phyloP scores from a whole-genome alignment of 1,139 yeast species.

The Candida sp. region DNA sequence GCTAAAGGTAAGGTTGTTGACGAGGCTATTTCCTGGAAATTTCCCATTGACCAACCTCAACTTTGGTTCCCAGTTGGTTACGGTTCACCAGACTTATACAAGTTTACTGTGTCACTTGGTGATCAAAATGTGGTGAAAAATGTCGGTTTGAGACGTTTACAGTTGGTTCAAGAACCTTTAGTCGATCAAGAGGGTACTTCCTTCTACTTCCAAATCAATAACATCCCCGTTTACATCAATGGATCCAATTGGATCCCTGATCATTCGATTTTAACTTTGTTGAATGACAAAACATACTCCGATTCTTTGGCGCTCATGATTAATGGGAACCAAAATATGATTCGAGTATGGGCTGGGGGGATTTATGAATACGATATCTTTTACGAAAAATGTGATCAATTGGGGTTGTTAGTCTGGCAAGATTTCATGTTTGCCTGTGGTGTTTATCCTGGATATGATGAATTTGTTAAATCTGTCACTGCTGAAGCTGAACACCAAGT shows the following conservation, averaged over 20 bases:
- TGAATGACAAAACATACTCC: constrained; percentile 27
- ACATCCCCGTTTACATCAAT: constrained; percentile 28
- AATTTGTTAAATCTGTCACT: constrained; percentile 24
- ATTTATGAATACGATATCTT: constrained; percentile 38
- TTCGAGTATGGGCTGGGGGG: constrained; percentile 54
- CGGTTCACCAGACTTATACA: constrained; percentile 34
- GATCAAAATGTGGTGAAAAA: constrained; percentile 7
- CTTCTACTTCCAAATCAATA: constrained; percentile 40
- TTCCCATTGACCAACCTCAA: constrained; percentile 16
- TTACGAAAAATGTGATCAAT: constrained; percentile 39
- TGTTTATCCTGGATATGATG: constrained; percentile 36
- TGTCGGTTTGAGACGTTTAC: constrained; percentile 36
- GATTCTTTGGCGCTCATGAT: constrained; percentile 28
- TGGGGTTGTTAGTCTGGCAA: constrained; percentile 47
- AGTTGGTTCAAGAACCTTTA: constrained; percentile 34
- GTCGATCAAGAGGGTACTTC: constrained; percentile 26
- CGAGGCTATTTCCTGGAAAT: constrained; percentile 1
- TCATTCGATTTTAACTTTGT: constrained; percentile 31
- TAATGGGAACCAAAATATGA: constrained; percentile 41
- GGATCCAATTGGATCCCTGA: constrained; percentile 52
- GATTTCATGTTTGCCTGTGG: constrained; percentile 56
- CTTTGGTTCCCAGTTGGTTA: constrained; percentile 42
- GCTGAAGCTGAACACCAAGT: constrained; percentile 33
- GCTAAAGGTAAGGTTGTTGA: constrained; percentile 4
- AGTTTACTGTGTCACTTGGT: constrained; percentile 13